Evolutionary conservation across 2,329 filamentous ascomycete genomes (phyloP), one percentile per base, ranked within the genome.

Genomic region (Colletotrichum chrysophilum): DNA sequence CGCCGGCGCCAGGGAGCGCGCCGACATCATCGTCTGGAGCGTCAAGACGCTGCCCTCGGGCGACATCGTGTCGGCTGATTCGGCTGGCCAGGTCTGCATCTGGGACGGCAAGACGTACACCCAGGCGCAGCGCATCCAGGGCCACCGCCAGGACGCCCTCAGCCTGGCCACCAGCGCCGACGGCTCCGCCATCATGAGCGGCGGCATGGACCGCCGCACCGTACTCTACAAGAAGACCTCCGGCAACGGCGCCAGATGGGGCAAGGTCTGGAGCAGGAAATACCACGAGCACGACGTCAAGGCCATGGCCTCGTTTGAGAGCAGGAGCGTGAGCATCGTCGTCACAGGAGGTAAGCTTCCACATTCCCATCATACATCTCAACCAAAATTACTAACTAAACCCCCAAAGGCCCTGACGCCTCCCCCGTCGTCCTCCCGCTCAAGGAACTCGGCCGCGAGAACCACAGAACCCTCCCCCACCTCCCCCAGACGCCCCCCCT

Each of bases 241-340:
- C 73, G 89, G 90, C 61, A 88, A 91, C 26, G 89, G 89, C 74
- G 88, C 89, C 69, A 91, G 93, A 81, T 99, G 97, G 97, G 91
- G 91, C 74, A 96, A 97, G 84, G 89, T 95, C n/a, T 94, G 92
- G 84, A 95, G 98, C 82, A 91, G 95, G 78, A 91, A 95, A 81
- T 96, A 96, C 82, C 97, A 99, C 82, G 92, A 94, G 61, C 96
- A 98, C 84, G 97, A 99, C 86, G 96, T 98, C 80, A 98, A 98
- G 87, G 92, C 95, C 2, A 95, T 98, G 92, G 94, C 96, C 38
- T 93, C 95, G 0, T 98, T 96, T 78, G 97, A 99, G 84, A 93
- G 93, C 68, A 93, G 91, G 66, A 92, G 92, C 66, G 91, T 98
- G 81, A 98, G 95, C 81, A 92, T 98, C 71, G 89, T 98, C 13